Conservation (phyloP, 305 asterid genomes). For the Plantago coronopus region DNA sequence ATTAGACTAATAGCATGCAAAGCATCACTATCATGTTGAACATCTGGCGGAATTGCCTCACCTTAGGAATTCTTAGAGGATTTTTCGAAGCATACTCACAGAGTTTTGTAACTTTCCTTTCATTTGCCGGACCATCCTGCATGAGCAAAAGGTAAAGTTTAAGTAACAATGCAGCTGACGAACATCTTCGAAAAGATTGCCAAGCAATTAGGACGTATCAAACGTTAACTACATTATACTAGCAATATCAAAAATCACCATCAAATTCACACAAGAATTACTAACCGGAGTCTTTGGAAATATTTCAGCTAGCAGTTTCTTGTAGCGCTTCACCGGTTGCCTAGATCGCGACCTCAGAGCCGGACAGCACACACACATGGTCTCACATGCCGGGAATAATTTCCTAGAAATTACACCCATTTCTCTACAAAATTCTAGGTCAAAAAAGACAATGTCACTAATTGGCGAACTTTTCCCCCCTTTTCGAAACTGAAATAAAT, state of each 20-base stretch:
- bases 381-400: conserved; percentile 95
- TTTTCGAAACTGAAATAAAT: conserved; percentile 14
- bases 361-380: conserved; percentile 98
- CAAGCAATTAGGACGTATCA: neutral
- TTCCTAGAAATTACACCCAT: conserved; percentile 95
- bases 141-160: conserved; percentile 18
- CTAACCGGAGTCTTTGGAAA: conserved; percentile 93
- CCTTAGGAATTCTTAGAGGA: conserved; percentile 89
- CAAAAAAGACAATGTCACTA: neutral
- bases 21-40: conserved; percentile 4
- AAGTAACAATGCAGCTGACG: neutral
- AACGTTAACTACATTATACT: neutral
- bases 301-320: conserved; percentile 86
- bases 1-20: conserved; percentile 13
- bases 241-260: conserved; percentile 3
- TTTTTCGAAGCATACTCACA: conserved; percentile 98
- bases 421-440: conserved; percentile 32
- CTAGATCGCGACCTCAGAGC: conserved; percentile 95
- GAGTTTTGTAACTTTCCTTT: conserved; percentile 72
- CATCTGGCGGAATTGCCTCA: conserved; percentile 18
- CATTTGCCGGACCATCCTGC: conserved; percentile 72
- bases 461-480: neutral
- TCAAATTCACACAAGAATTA: conserved; percentile 11
- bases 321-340: conserved; percentile 94
- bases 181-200: neutral